Conservation (phyloP, 2,329 filamentous ascomycete species). For the Cladosporium halotolerans region DNA sequence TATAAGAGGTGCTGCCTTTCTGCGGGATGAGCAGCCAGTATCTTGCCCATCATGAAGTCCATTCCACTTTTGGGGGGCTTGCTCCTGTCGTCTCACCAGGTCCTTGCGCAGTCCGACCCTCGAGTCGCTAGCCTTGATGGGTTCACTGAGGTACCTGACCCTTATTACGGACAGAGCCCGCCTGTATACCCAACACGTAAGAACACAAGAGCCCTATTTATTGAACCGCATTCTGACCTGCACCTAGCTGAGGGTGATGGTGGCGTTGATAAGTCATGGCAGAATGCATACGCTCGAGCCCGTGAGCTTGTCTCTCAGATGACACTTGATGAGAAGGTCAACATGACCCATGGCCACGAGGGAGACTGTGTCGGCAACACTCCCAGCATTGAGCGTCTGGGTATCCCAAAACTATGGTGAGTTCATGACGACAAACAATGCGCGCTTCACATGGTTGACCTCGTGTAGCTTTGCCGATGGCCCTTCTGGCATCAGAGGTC, state of each 20-base stretch:
- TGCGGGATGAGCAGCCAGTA: too few species aligned
- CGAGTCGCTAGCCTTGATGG: background rate
- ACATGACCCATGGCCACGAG: conserved; percentile 27
- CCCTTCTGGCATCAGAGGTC: conserved; percentile 40
- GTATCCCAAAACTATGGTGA: conserved; percentile 62
- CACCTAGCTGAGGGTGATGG: conserved; percentile 19
- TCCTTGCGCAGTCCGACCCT: background rate
- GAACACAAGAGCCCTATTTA: background rate
- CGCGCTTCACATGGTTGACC: conserved; percentile 18
- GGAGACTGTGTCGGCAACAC: conserved; percentile 65
- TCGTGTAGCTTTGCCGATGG: conserved; percentile 79
- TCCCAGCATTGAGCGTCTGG: conserved; percentile 62
- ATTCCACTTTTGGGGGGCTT: background rate
- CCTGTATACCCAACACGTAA: conserved; percentile 27
- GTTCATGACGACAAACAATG: conserved; percentile 53
- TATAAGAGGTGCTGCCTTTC: background rate
- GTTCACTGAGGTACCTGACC: conserved; percentile 13
- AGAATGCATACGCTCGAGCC: conserved; percentile 28
- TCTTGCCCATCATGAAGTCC: background rate
- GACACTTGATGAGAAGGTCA: conserved; percentile 31
- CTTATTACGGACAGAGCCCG: conserved; percentile 18
- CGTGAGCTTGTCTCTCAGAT: conserved; percentile 28
- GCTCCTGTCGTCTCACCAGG: conserved; percentile 6
- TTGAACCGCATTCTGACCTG: background rate
- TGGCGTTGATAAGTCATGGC: conserved; percentile 22